Percentiles rank a stretch among this genome's conserved stretches.
Conservation (phyloP, 306 rosid genomes). For the Cucurbita moschata region DNA sequence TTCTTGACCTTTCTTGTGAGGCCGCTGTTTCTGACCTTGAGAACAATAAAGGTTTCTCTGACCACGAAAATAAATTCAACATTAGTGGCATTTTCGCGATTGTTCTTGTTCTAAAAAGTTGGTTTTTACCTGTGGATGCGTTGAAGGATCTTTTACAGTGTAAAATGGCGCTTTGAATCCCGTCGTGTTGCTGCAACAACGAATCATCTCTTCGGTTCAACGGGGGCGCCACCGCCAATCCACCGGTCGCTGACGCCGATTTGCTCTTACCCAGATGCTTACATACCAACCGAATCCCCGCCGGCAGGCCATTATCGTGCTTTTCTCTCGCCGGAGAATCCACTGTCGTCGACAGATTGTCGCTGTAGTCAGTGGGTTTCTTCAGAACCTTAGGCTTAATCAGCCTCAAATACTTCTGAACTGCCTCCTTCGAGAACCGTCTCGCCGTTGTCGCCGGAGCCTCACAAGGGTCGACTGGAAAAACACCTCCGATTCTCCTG, state of each 20-base stretch:
- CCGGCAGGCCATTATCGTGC: constrained; percentile 34
- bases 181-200: constrained; percentile 52
- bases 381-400: constrained; percentile 60
- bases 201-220: constrained; percentile 54
- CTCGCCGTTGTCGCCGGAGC: constrained; percentile 9
- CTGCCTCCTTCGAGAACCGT: constrained; percentile 44
- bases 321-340: constrained; percentile 27
- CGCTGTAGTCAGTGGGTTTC: constrained; percentile 19
- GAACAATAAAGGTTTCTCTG: not conserved
- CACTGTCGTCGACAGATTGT: constrained; percentile 11
- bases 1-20: not conserved
- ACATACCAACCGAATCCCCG: constrained; percentile 34
- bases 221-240: constrained; percentile 19
- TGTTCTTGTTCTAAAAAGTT: too few relatives aligned
- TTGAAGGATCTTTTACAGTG: constrained; percentile 82
- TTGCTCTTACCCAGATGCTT: constrained; percentile 66
- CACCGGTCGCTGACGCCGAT: constrained; percentile 34
- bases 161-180: constrained; percentile 81
- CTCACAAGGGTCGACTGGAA: constrained; percentile 11
- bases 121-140: constrained; percentile 35
- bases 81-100: not conserved
- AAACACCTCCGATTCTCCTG: constrained; percentile 32
- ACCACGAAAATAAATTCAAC: not conserved
- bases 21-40: not conserved
- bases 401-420: constrained; percentile 48